Conservation (phyloP, 208 protist species). For the Acanthamoeba pearcei region DNA sequence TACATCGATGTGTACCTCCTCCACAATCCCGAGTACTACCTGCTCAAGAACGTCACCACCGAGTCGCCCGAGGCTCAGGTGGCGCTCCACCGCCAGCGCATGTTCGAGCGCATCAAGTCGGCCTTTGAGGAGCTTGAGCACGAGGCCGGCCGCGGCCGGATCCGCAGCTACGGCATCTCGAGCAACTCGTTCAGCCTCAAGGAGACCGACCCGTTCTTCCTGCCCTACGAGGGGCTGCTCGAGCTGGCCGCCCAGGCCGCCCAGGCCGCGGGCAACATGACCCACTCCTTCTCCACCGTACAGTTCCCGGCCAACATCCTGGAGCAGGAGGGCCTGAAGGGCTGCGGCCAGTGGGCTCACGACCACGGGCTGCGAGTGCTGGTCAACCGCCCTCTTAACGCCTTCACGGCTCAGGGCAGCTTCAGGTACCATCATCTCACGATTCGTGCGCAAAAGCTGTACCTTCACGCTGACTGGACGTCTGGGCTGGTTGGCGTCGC, state of each 20-base stretch:
- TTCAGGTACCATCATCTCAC: neutral
- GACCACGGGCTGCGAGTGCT: conserved; percentile 34
- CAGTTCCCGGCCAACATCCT: conserved; percentile 58
- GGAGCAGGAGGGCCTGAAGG: conserved; percentile 48
- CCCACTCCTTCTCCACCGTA: conserved; percentile 50
- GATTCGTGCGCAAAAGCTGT: neutral
- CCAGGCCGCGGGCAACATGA: conserved; percentile 2
- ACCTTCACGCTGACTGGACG: neutral
- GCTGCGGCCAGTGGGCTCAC: conserved; percentile 39
- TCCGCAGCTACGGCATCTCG: conserved; percentile 42
- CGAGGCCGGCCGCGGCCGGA: conserved; percentile 15
- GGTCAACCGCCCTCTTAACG: conserved; percentile 28
- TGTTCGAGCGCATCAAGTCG: neutral
- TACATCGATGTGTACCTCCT: conserved; percentile 53
- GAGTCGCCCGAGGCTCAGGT: neutral
- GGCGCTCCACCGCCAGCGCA: neutral
- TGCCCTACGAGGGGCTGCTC: conserved; percentile 36
- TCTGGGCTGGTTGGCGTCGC: neutral
- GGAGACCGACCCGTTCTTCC: conserved; percentile 34
- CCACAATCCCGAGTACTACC: conserved; percentile 62
- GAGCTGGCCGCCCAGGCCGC: neutral
- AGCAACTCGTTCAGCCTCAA: conserved; percentile 65
- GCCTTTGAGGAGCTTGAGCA: conserved; percentile 36
- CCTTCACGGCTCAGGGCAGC: conserved; percentile 35
- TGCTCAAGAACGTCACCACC: neutral